phyloP scores from a whole-genome alignment of 2,329 filamentous ascomycete genomes.

The Dryadomyces quercivorus region DNA sequence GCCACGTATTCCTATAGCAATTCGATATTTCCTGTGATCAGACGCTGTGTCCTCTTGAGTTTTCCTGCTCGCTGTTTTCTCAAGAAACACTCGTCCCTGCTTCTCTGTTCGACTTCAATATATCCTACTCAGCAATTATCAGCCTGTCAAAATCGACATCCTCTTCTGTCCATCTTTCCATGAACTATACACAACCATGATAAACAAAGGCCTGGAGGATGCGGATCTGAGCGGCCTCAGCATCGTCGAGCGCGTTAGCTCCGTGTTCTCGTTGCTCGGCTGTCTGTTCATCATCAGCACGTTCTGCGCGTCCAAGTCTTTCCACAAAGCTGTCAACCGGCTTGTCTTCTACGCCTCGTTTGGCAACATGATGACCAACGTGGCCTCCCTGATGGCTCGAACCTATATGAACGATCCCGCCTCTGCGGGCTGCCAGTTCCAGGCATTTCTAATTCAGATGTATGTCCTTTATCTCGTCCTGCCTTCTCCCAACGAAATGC shows the following conservation, averaged over 20 bases:
- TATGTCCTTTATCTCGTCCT: slow-evolving; percentile 27
- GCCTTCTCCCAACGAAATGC: not conserved
- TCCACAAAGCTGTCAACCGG: slow-evolving; percentile 79
- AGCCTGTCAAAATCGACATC: not conserved
- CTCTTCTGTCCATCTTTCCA: not conserved
- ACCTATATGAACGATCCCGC: slow-evolving; percentile 37
- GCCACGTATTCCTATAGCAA: no score
- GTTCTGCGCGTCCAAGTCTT: slow-evolving; percentile 54
- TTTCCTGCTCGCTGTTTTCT: not conserved
- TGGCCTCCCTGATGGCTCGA: slow-evolving; percentile 62
- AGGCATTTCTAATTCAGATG: slow-evolving; percentile 75
- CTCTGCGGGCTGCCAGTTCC: slow-evolving; percentile 53
- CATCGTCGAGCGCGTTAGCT: slow-evolving; percentile 54
- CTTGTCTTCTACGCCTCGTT: slow-evolving; percentile 75
- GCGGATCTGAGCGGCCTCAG: slow-evolving; percentile 42
- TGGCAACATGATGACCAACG: slow-evolving; percentile 67
- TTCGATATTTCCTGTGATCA: no score
- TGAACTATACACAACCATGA: slow-evolving; percentile 5
- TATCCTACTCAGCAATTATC: no score
- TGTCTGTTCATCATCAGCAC: slow-evolving; percentile 61
- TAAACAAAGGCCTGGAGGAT: slow-evolving; percentile 6
- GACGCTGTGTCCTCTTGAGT: no score
- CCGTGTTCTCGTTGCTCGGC: slow-evolving; percentile 57
- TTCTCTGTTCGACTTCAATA: no score
- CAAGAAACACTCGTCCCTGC: not conserved